Evolutionary conservation across 108 stramenopile species (phyloP).

Genomic region (Mediolabrus comicus): DNA sequence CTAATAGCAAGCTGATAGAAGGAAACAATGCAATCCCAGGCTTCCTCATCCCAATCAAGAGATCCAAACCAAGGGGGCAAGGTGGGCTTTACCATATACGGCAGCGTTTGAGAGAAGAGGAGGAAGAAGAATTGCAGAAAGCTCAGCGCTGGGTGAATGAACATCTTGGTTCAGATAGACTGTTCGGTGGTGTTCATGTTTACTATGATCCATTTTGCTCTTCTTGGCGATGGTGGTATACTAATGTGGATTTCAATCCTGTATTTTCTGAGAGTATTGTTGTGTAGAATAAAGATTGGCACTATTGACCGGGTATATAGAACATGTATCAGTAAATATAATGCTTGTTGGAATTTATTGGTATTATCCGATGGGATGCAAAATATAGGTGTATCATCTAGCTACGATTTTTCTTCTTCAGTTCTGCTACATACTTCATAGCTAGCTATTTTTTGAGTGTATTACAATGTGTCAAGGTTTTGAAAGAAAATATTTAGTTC

Average conservation of each 20-base stretch:
- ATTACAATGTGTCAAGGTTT: too few species aligned
- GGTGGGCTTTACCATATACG: constrained; percentile 31
- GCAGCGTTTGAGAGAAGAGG: constrained; percentile 14
- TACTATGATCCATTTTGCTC: constrained; percentile 75
- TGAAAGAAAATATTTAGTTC: neutral
- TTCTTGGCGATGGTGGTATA: constrained; percentile 82
- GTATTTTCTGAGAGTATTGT: constrained; percentile 37
- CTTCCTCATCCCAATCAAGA: constrained; percentile 34
- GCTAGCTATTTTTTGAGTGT: neutral
- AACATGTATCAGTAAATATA: neutral
- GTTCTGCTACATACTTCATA: too few species aligned
- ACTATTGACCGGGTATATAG: too few species aligned
- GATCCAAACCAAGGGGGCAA: constrained; percentile 21
- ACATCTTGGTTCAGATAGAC: constrained; percentile 3
- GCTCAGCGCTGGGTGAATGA: constrained; percentile 31
- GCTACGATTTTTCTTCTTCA: too few species aligned
- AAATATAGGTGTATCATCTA: neutral
- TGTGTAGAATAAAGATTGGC: neutral
- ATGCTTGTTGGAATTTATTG: neutral
- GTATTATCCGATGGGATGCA: neutral
- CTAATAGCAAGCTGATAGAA: constrained; percentile 2
- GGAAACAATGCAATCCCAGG: constrained; percentile 24
- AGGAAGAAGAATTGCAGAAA: constrained; percentile 11
- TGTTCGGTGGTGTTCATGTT: constrained; percentile 66
- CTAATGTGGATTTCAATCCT: constrained; percentile 50